Evolutionary conservation across 140 eudicot species (phyloP).

Genomic region (Stevia rebaudiana): DNA sequence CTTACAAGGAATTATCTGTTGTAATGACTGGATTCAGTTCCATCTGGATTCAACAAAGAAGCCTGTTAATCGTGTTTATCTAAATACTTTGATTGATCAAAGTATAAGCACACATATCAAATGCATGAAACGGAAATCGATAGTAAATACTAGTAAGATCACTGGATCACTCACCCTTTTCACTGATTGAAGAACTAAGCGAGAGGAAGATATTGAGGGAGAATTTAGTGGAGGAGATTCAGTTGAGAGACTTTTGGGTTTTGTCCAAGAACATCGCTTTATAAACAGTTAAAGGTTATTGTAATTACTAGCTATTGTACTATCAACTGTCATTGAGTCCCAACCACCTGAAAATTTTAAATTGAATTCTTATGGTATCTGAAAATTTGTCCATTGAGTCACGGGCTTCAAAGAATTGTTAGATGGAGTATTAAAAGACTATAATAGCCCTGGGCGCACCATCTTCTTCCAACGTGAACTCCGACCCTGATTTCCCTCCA

Average conservation of each 20-base stretch:
- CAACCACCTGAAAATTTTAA: too few relatives aligned
- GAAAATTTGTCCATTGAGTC: too few relatives aligned
- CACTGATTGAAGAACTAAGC: not conserved
- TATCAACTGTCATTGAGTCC: too few relatives aligned
- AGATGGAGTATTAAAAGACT: too few relatives aligned
- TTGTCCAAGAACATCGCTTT: conserved; percentile 8
- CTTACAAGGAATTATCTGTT: conserved; percentile 22
- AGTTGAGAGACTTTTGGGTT: not conserved
- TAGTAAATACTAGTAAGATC: not conserved
- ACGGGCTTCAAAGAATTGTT: too few relatives aligned
- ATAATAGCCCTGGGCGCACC: too few relatives aligned
- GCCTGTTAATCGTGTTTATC: not conserved
- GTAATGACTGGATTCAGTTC: conserved; percentile 19
- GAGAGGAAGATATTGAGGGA: not conserved
- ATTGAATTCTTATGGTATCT: too few relatives aligned
- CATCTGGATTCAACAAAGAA: conserved; percentile 15
- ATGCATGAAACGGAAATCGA: not conserved
- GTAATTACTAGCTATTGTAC: not conserved
- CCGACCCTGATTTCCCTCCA: too few relatives aligned
- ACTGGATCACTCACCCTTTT: not conserved
- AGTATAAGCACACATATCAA: not conserved
- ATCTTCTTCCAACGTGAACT: too few relatives aligned
- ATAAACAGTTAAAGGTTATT: not conserved
- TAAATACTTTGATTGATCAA: conserved; percentile 4
- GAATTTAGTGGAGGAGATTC: not conserved